Base-by-base conservation (phyloP, 2,329 filamentous ascomycete genomes). In the Aspergillus tubingensis region DNA sequence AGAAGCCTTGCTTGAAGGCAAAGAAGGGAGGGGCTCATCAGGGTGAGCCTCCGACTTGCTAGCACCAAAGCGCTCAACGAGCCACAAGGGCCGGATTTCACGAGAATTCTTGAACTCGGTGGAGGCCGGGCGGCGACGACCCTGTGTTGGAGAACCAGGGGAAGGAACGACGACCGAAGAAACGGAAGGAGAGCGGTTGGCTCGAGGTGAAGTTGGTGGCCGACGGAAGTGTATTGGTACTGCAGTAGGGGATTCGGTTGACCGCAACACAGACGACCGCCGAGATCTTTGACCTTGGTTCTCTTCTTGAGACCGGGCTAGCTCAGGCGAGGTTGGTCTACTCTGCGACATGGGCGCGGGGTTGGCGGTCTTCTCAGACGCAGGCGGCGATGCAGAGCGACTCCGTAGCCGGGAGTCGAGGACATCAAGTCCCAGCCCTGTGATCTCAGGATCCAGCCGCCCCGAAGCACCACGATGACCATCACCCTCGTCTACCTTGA, bases 21-120 rank as follows among this genome's bases (percentile, higher is more conserved):
- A 72, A n/a, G 80, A 80, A 36, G 82, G 82, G 50, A 80, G 73
- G 4, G 76, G 68, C 54, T 80, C 79, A 25, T 80, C 76, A 13
- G 65, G 62, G 41, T 78, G 73, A 15, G 69, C 72, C 63, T 73
- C 77, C 17, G 73, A 70, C 67, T 83, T 82, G 17, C 65, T 70
- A 8, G 72, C 64, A 19, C 79, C 77, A 65, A 82, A 85, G 30
- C 82, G 87, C 74, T 96, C 91, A 6, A 96, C 86, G 21, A 96
- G 86, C 75, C 91, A 94, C 8, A 97, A 79, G 0, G 93, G 93
- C 66, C 90, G 88, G 69, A 93, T 88, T 71, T 95, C 91, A 57
- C 85, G 85, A 17, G 76, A 79, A 38, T 76, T 76, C 61, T 77
- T 81, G 70, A 85, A 85, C 62, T 86, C 82, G 4, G 78, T 77